Base-by-base conservation (phyloP, 371 early-diverging fungal genomes). In the Conidiobolus incongruus region DNA sequence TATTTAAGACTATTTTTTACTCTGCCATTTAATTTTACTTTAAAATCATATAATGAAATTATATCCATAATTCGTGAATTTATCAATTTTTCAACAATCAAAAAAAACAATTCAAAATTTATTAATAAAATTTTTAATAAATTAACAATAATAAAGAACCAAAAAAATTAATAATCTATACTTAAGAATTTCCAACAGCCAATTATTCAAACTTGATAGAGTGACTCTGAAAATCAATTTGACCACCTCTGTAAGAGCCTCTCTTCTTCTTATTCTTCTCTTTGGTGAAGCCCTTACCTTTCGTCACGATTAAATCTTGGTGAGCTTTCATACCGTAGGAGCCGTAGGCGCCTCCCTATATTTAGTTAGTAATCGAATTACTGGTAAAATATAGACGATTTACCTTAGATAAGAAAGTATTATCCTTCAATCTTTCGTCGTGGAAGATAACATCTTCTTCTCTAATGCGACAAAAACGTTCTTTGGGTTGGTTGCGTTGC, bases 181-280 rank as follows among this genome's bases (percentile, higher is more conserved):
- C n/a, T n/a, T n/a, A n/a, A n/a, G n/a, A n/a, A n/a, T n/a, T n/a
- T n/a, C n/a, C n/a, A n/a, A n/a, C n/a, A n/a, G n/a, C n/a, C n/a
- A n/a, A 40, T 15, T 35, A 13, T 6, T 31, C 19, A 33, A 95
- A 91, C 60, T 95, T 95, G 65, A 87, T 85, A 20, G 87, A 87
- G 52, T 85, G 77, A 29, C 80, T 75, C 36, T 58, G 66, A 46
- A 76, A 67, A 44, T 83, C 75, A 42, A 96, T 96, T 41, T 60
- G 61, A 20, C 96, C 96, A 23, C 96, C 96, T 40, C 80, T 70
- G 64, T 94, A 96, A 28, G 81, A 75, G 8, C 96, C 96, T 35
- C 83, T 68, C 79, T 95, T 95, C 70, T 94, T 94, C 68, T 94
- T 94, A 54, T 85, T 86, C 74, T 96, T 96, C 50, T 90, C 93